Base-by-base conservation (phyloP, 179 eudicot species). In the Actinidia arguta region DNA sequence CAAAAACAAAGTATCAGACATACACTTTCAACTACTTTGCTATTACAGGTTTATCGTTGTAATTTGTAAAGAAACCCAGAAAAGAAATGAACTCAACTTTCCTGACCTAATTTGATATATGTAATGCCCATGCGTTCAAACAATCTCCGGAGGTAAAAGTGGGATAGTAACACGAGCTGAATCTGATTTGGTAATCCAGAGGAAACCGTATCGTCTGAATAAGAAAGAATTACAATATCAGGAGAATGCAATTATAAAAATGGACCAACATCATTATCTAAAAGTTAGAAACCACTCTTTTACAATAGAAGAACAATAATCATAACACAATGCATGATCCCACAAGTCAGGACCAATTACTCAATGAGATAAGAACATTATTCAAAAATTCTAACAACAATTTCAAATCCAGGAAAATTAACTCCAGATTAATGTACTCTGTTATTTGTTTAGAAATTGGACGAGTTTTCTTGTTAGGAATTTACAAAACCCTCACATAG, bases 111-210 rank as follows among this genome's bases (percentile, higher is more conserved):
- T 86, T 96, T 96, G 77, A 95, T 91, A 87, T 95, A 96, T 59
- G 99, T 96, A 74, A 98, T 98, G 52, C 99, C 99, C 93, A 96
- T 83, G 80, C 98, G 98, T 88, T 94, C 99, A 87, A 96, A 95
- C 89, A 96, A 85, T 83, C 88, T 93, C 88, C 99, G 88, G 79
- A 96, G 86, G 86, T 96, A 96, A 79, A 87, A 82, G 17, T 98
- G 99, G 59, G 99, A 96, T 50, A 92, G 80, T 82, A 91, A 83
- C 56, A 97, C 98, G 67, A 93, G 91, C 89, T 93, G 98, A 88
- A 95, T 55, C 78, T 95, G 92, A 85, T 89, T 54, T 46, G 98
- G 91, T 80, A 96, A 79, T 63, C 94, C 94, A 84, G 89, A 51
- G 17, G 97, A 78, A n/a, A n/a, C n/a, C n/a, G n/a, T n/a, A n/a